phyloP scores from a whole-genome alignment of 768 basidiomycete genomes.

The Sarcodon sp. region DNA sequence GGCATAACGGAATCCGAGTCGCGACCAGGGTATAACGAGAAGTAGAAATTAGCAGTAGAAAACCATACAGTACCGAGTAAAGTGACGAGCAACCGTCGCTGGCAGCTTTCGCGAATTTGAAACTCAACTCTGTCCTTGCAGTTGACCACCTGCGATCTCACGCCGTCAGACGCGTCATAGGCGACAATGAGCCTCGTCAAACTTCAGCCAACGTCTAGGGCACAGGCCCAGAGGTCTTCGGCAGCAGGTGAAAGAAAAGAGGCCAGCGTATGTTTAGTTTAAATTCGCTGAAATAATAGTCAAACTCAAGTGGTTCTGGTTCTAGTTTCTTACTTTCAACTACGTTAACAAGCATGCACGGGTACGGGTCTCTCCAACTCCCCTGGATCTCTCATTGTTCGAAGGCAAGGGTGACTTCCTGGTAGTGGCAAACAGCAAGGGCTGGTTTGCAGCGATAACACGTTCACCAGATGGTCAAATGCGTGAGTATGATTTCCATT shows the following conservation, averaged over 20 bases:
- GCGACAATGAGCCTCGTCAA: slow-evolving; percentile 12
- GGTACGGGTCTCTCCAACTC: slow-evolving; percentile 42
- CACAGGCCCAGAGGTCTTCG: slow-evolving; percentile 8
- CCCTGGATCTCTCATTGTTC: slow-evolving; percentile 27
- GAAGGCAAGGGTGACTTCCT: slow-evolving; percentile 40
- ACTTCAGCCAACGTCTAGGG: slow-evolving; percentile 9
- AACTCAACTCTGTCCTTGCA: too few species aligned
- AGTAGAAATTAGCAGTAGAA: too few species aligned
- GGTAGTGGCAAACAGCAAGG: slow-evolving; percentile 42
- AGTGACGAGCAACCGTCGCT: too few species aligned
- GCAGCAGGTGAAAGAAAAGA: slow-evolving; percentile 15
- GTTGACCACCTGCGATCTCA: too few species aligned
- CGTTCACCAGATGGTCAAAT: slow-evolving; percentile 18
- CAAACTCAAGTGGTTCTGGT: background rate
- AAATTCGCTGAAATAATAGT: background rate
- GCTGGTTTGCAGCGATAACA: slow-evolving; percentile 60
- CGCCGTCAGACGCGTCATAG: background rate
- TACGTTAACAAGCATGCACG: slow-evolving; percentile 50
- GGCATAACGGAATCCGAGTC: too few species aligned
- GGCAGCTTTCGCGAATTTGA: too few species aligned
- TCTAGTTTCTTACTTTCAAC: slow-evolving; percentile 15
- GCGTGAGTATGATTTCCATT: slow-evolving; percentile 19
- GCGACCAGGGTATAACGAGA: too few species aligned
- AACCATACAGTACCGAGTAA: too few species aligned
- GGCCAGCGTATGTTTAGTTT: slow-evolving; percentile 11